phyloP scores from a whole-genome alignment of 768 basidiomycete species.

The Mycena leptocephala region DNA sequence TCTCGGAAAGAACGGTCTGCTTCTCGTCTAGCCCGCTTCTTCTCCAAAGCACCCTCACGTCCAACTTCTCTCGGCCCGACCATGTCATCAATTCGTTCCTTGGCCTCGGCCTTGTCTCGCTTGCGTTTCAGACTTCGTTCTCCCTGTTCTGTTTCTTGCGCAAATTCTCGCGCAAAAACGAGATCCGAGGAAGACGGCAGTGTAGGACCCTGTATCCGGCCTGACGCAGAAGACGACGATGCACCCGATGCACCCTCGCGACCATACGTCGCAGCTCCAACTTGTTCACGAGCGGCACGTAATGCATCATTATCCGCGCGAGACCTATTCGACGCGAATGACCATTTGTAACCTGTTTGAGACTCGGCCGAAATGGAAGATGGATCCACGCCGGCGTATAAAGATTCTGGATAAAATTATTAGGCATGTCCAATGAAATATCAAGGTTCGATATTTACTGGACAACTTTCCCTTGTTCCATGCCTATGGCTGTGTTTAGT shows the following conservation, averaged over 20 bases:
- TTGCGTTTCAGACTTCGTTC: constrained; percentile 77
- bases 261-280: constrained; percentile 66
- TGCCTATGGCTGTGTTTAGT: constrained; percentile 56
- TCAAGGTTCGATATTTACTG: constrained; percentile 57
- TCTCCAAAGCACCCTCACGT: constrained; percentile 89
- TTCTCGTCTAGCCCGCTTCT: constrained; percentile 84
- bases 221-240: constrained; percentile 47
- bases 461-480: constrained; percentile 89
- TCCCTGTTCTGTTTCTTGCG: constrained; percentile 64
- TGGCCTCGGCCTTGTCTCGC: constrained; percentile 75
- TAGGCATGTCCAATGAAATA: background rate
- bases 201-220: constrained; percentile 76
- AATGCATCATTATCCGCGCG: constrained; percentile 74
- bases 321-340: constrained; percentile 79
- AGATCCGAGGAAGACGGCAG: constrained; percentile 81
- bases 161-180: constrained; percentile 77
- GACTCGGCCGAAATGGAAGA: constrained; percentile 70
- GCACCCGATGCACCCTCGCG: constrained; percentile 42
- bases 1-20: constrained; percentile 81
- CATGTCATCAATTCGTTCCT: constrained; percentile 82
- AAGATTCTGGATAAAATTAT: constrained; percentile 54
- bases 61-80: constrained; percentile 89
- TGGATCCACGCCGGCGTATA: constrained; percentile 77
- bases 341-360: constrained; percentile 92
- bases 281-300: constrained; percentile 72